Base-by-base conservation (phyloP, 176 grass and related monocot species). In the Lolium multiflorum region DNA sequence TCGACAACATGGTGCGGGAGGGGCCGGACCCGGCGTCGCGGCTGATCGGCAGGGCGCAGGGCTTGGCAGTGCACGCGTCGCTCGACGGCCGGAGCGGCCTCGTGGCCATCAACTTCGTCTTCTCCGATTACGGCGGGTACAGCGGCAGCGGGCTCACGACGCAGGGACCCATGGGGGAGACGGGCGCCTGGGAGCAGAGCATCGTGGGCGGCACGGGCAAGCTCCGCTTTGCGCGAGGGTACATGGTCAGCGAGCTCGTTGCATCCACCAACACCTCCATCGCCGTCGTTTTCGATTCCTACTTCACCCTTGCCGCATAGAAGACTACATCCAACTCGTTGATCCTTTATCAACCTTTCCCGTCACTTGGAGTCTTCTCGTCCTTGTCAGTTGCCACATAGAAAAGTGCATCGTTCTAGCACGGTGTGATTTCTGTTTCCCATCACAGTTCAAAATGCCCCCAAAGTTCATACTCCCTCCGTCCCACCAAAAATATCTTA, bases 211-310 rank as follows among this genome's bases (percentile, higher is more conserved):
- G 92, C 87, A 91, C 89, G 17, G 92, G 92, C 15, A 81, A 81
- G 69, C 79, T 94, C 70, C 87, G 89, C 46, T 94, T 91, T 80
- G 92, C 89, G 21, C 77, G 92, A 10, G 92, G 92, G 39, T 94
- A 94, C 87, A 52, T 91, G 50, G 77, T 11, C 84, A 89, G 89
- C 86, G 82, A 46, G 21, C 87, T 94, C 0, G 31, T 91, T 18
- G 81, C 73, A 15, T 91, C 74, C 67, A 89, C 50, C 14, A 68
- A 41, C 74, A 75, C 76, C 26, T 24, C 89, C 57, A 59, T 91
- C 79, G 87, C 91, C 67, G 92, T 91, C 76, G 89, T 86, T n/a
- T 91, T 94, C 80, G 83, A 89, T 68, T 84, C 89, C 80, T 89
- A 87, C 79, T 86, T 89, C 75, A 86, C 79, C 26, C 52, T 71